Evolutionary conservation across 768 basidiomycete genomes (phyloP).

Genomic region (Trametes cubensis): DNA sequence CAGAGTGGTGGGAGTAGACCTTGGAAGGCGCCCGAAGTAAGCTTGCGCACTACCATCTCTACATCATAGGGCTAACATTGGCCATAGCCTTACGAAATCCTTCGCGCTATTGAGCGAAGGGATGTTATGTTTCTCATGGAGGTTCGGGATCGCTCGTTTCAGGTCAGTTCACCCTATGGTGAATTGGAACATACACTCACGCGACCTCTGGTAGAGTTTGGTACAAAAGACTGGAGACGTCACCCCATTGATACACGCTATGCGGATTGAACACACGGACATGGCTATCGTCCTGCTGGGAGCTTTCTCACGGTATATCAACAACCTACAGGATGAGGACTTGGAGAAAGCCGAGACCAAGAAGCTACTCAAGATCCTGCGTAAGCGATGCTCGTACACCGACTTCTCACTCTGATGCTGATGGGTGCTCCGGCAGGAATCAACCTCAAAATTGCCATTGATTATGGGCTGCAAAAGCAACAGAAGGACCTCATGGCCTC

Average conservation of each 20-base stretch:
- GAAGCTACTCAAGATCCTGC: slow-evolving; percentile 73
- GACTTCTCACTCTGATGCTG: not conserved
- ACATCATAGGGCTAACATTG: not conserved
- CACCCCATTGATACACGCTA: slow-evolving; percentile 90
- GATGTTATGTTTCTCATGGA: slow-evolving; percentile 86
- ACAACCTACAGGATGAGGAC: slow-evolving; percentile 82
- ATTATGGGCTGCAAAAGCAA: slow-evolving; percentile 78
- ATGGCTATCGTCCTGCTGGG: slow-evolving; percentile 87
- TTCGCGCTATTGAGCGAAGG: slow-evolving; percentile 83
- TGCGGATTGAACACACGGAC: slow-evolving; percentile 81
- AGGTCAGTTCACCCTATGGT: slow-evolving; percentile 49
- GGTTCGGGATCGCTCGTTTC: slow-evolving; percentile 76
- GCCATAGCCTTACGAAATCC: slow-evolving; percentile 61
- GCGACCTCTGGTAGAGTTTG: slow-evolving; percentile 52
- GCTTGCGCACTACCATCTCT: slow-evolving; percentile 2
- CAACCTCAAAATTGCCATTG: slow-evolving; percentile 91
- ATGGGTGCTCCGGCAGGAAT: slow-evolving; percentile 46
- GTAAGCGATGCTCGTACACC: slow-evolving; percentile 44
- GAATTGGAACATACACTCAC: not conserved
- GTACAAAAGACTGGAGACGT: slow-evolving; percentile 84
- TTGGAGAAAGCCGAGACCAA: slow-evolving; percentile 68
- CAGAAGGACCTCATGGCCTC: slow-evolving; percentile 88
- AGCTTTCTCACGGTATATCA: slow-evolving; percentile 90
- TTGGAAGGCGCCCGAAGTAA: slow-evolving; percentile 61
- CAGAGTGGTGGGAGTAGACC: slow-evolving; percentile 12